Percentiles rank a stretch among this genome's conserved stretches.
Conservation (phyloP, 345 rosid genomes). For the Citrus mangshanensis region DNA sequence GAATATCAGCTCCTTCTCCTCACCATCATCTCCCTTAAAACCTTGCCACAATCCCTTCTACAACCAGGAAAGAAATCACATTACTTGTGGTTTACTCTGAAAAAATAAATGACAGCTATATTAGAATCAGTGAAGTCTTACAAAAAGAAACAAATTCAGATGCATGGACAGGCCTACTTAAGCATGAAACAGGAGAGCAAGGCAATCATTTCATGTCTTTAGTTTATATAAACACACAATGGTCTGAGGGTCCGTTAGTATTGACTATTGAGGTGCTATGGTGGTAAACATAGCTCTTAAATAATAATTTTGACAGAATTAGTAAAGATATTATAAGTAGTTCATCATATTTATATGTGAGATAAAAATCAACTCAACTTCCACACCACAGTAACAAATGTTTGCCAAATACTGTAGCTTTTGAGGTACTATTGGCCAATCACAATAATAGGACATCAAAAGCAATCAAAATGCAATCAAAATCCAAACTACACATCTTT, state of each 20-base stretch:
- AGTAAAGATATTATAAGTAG: no score
- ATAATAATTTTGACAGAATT: no score
- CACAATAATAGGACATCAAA: no score
- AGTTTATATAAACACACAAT: neutral
- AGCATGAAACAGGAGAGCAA: neutral
- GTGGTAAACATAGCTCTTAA: no score
- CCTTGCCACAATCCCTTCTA: slow-evolving; percentile 71
- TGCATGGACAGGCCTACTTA: neutral
- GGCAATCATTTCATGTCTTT: neutral
- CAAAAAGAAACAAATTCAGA: neutral
- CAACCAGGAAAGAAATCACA: slow-evolving; percentile 21
- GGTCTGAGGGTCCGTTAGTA: neutral
- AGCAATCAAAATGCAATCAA: neutral
- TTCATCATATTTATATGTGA: no score
- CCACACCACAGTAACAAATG: no score
- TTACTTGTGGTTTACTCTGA: neutral
- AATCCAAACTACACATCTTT: neutral
- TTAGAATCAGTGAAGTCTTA: neutral
- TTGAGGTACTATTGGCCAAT: no score
- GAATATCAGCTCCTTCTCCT: slow-evolving; percentile 45
- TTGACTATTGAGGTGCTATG: no score
- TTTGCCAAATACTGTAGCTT: no score
- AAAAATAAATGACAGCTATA: neutral
- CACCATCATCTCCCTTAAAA: slow-evolving; percentile 43
- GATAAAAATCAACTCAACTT: no score